Base-by-base conservation (phyloP, 208 protist species). In the Leishmania major region DNA sequence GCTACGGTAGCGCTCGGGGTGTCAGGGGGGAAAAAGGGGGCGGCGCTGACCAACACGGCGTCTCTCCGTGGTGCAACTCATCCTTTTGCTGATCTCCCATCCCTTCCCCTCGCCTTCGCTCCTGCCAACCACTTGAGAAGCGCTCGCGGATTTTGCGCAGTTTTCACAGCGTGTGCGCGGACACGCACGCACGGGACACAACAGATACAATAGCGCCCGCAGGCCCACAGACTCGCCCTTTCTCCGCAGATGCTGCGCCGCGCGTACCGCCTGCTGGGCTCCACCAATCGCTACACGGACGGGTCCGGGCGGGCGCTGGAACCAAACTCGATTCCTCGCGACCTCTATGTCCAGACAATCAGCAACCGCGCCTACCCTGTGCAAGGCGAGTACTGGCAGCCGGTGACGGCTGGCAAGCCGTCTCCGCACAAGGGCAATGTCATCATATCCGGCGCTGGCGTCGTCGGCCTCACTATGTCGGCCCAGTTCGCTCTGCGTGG, bases 251-350 rank as follows among this genome's bases (percentile, higher is more conserved):
- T 94, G 92, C 84, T 93, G 74, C 85, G 87, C 35, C 88, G 93
- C 35, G 85, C 74, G 35, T 76, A 86, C 75, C 85, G 83, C 25
- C 78, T 82, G 15, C 86, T 94, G 5, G 92, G 90, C 6, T 90
- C 89, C 22, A 97, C 95, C 17, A 97, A 98, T 84, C 93, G 95
- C 75, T 98, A 98, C 87, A 96, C 91, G 13, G 95, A 98, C 79
- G 95, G 95, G 77, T 91, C 89, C 13, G 93, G 93, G 6, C 91
- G 95, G 25, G 83, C 79, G 22, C 83, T 98, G 43, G 90, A 98
- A 53, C 51, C 87, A 1, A 88, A 85, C 74, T 78, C 79, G 6
- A 77, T 94, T 19, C 95, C 95, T 1, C 83, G 71, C 40, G 93
- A 96, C 75, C 87, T 96, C 28, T 88, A 96, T 84, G 64, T 93